Evolutionary conservation across 495 filamentous ascomycete genomes (phyloP).

Genomic region (Tuber borchii): DNA sequence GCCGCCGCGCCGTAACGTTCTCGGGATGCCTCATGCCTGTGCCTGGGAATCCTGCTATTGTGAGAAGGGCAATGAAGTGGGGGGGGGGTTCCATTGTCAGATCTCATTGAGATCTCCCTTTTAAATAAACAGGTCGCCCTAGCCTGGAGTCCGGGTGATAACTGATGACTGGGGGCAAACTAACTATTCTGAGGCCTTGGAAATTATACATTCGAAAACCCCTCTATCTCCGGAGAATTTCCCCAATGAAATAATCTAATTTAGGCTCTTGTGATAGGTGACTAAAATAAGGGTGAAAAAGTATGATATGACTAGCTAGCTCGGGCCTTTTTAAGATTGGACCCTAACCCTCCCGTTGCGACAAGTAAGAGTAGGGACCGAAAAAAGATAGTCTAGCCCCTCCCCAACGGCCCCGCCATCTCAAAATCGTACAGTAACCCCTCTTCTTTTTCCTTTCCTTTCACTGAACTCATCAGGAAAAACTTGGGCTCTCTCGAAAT

Average conservation of each 20-base stretch:
- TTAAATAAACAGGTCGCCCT: neutral
- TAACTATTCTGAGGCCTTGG: neutral
- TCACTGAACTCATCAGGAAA: neutral
- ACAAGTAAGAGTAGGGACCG: neutral
- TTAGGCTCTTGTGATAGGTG: neutral
- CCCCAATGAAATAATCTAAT: neutral
- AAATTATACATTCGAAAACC: neutral
- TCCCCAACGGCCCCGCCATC: neutral
- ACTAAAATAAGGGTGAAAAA: neutral
- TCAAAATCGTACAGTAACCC: neutral
- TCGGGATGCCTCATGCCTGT: neutral
- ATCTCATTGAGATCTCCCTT: neutral
- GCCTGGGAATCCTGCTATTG: neutral
- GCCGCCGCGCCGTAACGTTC: neutral
- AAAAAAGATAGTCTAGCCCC: neutral
- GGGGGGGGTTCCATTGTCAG: neutral
- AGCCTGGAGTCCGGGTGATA: neutral
- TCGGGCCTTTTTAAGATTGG: neutral
- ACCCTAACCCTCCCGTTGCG: neutral
- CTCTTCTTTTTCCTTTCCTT: neutral
- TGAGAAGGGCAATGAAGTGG: neutral
- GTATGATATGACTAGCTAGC: neutral
- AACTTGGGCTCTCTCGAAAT: neutral
- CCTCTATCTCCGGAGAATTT: neutral
- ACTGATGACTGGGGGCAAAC: neutral